Percentiles rank a stretch among this genome's conserved stretches.
Conservation (phyloP, 495 filamentous ascomycete genomes). For the Hyaloscypha variabilis region DNA sequence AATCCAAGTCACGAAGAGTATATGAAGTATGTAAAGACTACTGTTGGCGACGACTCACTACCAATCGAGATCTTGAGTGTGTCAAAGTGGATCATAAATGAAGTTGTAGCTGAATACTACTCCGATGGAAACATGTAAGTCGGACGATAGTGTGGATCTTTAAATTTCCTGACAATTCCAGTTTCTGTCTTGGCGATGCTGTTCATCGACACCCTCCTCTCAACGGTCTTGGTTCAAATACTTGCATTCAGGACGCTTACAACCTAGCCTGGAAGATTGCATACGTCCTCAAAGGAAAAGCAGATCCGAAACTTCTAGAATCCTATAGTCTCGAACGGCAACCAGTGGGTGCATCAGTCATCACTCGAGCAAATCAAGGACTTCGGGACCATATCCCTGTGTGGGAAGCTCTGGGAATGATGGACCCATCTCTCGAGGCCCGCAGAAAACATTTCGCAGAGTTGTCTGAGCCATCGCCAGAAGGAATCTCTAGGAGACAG, state of each 20-base stretch:
- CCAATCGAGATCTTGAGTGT: conserved; percentile 46
- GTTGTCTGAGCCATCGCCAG: conserved; percentile 35
- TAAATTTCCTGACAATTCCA: too few relatives aligned
- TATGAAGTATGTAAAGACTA: conserved; percentile 38
- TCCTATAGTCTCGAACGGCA: conserved; percentile 54
- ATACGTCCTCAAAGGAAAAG: conserved; percentile 45
- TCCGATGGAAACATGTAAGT: conserved; percentile 29
- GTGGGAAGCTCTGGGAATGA: conserved; percentile 49
- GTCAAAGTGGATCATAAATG: conserved; percentile 55
- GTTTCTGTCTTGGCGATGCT: conserved; percentile 57
- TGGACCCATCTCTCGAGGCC: conserved; percentile 34
- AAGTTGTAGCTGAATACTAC: conserved; percentile 48
- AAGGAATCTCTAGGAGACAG: conserved; percentile 39
- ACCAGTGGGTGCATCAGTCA: conserved; percentile 47
- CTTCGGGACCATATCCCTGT: conserved; percentile 46
- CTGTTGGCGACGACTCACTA: conserved; percentile 51
- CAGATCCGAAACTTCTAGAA: conserved; percentile 43
- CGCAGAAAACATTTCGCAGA: conserved; percentile 37
- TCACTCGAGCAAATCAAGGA: conserved; percentile 51
- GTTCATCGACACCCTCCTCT: conserved; percentile 55
- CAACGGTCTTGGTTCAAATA: conserved; percentile 55
- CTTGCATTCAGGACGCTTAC: conserved; percentile 57
- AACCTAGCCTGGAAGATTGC: conserved; percentile 62
- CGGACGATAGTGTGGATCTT: too few relatives aligned
- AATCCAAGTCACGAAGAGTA: conserved; percentile 44